Evolutionary conservation across 768 basidiomycete genomes (phyloP).

Genomic region (Nidularia pulvinata): DNA sequence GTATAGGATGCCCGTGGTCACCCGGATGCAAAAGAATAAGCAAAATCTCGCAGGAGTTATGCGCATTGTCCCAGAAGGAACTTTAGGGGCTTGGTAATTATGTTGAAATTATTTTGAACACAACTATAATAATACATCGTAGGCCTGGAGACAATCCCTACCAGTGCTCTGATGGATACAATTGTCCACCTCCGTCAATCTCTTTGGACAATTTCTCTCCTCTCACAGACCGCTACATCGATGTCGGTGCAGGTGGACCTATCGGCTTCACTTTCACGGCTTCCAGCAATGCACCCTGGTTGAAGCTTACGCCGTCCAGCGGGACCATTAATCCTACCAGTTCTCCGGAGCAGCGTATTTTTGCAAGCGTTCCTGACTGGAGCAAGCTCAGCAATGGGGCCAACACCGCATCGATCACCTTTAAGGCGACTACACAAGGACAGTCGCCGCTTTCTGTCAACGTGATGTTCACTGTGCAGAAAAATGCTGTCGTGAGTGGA

Average conservation of each 20-base stretch:
- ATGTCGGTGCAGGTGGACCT: conserved; percentile 65
- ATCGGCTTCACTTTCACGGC: conserved; percentile 54
- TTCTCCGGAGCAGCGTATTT: conserved; percentile 51
- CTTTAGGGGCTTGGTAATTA: conserved; percentile 57
- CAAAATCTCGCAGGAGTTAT: conserved; percentile 62
- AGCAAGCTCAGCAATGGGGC: conserved; percentile 34
- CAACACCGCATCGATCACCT: conserved; percentile 35
- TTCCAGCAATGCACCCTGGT: conserved; percentile 49
- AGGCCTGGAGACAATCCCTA: conserved; percentile 70
- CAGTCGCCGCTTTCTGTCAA: conserved; percentile 30
- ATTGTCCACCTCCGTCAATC: conserved; percentile 47
- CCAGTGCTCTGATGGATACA: conserved; percentile 51
- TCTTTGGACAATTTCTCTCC: conserved; percentile 59
- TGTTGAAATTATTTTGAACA: not conserved
- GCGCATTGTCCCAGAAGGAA: conserved; percentile 63
- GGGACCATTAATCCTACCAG: conserved; percentile 46
- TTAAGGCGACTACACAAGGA: conserved; percentile 41
- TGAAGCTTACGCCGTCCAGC: conserved; percentile 40
- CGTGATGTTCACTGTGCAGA: conserved; percentile 31
- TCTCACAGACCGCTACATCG: conserved; percentile 40
- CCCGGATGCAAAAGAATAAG: conserved; percentile 52
- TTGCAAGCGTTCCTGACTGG: conserved; percentile 57
- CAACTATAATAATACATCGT: no score
- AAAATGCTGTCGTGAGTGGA: conserved; percentile 31
- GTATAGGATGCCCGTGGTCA: conserved; percentile 52